Conservation (phyloP, 2,329 filamentous ascomycete genomes). For the Xenosphaeropsis pyriputrescens region DNA sequence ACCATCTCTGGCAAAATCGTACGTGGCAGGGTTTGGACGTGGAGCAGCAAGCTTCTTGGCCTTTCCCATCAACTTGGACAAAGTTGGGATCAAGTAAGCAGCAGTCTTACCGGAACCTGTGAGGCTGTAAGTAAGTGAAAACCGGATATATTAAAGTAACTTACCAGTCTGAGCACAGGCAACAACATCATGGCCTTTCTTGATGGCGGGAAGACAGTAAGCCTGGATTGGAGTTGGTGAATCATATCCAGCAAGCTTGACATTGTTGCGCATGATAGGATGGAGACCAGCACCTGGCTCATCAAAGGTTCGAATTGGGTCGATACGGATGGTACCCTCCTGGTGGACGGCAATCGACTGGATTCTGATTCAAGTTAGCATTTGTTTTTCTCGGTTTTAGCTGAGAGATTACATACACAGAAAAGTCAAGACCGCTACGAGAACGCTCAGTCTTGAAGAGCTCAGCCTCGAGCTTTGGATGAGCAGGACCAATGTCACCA, state of each 20-base stretch:
- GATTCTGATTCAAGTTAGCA: conserved; percentile 29
- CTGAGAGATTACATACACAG: conserved; percentile 28
- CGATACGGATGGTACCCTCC: conserved; percentile 36
- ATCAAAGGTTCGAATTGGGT: conserved; percentile 43
- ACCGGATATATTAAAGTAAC: conserved; percentile 13
- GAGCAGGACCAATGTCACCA: conserved; percentile 68
- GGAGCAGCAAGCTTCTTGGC: conserved; percentile 72
- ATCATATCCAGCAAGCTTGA: conserved; percentile 56
- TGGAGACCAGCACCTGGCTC: conserved; percentile 59
- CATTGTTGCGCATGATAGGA: conserved; percentile 67
- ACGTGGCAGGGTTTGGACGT: conserved; percentile 50
- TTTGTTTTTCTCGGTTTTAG: background rate
- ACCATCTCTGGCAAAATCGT: conserved; percentile 28
- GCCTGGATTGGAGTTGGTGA: conserved; percentile 76
- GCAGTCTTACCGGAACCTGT: conserved; percentile 92
- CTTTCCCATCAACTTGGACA: conserved; percentile 92
- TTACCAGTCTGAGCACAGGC: conserved; percentile 85
- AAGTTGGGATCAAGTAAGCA: conserved; percentile 76
- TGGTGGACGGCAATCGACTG: conserved; percentile 37
- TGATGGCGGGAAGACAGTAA: conserved; percentile 69
- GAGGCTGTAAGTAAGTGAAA: conserved; percentile 2
- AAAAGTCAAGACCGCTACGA: conserved; percentile 45
- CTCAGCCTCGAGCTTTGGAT: conserved; percentile 54
- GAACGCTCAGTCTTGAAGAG: conserved; percentile 51
- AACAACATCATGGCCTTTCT: conserved; percentile 67